Percentiles rank a stretch among this genome's conserved stretches.
These are phyloP conservation scores for Trichosporon faecale DNA, from an alignment of 1,284 basidiomycete species.

Conservation along the genomic window DNA sequence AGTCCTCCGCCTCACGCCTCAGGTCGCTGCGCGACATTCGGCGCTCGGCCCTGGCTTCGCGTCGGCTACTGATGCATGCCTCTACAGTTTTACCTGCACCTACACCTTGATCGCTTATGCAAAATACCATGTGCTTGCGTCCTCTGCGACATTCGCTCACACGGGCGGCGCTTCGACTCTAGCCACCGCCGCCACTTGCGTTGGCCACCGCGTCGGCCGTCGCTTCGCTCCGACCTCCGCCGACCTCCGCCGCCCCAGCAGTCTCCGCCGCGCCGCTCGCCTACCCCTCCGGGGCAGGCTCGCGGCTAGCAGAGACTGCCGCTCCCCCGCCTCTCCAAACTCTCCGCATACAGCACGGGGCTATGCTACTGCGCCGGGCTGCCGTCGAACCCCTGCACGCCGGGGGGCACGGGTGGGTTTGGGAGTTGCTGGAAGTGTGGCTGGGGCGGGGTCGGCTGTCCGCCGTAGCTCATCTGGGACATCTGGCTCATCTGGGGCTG, in stretches of 20 bases:
- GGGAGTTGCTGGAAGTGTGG: slow-evolving; percentile 27
- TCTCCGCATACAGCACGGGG: slow-evolving; percentile 9
- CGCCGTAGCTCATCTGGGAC: slow-evolving; percentile 19
- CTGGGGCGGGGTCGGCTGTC: slow-evolving; percentile 27
- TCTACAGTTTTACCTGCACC: slow-evolving; percentile 2
- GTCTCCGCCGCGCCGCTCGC: neutral
- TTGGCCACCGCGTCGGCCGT: neutral
- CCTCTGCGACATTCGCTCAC: neutral
- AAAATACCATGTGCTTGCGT: slow-evolving; percentile 2
- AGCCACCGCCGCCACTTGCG: too few relatives aligned
- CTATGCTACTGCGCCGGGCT: slow-evolving; percentile 15
- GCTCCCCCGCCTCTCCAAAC: neutral
- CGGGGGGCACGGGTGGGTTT: slow-evolving; percentile 4
- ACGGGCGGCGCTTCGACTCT: too few relatives aligned
- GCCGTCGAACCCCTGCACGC: slow-evolving; percentile 12
- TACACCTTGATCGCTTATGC: slow-evolving; percentile 6
- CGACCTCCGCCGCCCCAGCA: neutral
- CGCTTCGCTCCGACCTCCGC: neutral
- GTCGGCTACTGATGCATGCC: slow-evolving; percentile 5
- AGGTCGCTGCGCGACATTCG: neutral
- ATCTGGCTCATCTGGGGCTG: slow-evolving; percentile 25
- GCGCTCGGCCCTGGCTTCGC: too few relatives aligned
- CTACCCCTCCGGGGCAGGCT: neutral
- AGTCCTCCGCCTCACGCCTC: neutral
- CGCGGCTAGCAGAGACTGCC: neutral